Conservation (phyloP, 176 grass and related monocot genomes). For the Panicum miliaceum region DNA sequence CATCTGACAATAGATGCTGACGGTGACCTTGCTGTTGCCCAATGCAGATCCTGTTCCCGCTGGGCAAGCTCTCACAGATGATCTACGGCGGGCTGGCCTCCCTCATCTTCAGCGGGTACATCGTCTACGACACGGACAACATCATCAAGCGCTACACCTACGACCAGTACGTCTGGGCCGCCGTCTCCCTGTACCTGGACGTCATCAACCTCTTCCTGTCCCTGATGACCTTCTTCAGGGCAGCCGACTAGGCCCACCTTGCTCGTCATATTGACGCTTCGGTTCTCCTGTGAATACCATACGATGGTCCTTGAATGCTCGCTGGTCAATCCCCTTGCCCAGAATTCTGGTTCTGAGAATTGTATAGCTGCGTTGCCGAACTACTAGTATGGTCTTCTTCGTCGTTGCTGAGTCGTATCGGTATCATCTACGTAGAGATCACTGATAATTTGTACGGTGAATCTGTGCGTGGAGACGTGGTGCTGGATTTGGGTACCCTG, state of each 20-base stretch:
- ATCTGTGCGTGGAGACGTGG: not conserved
- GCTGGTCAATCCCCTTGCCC: not conserved
- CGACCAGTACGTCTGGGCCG: constrained; percentile 85
- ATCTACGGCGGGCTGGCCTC: constrained; percentile 76
- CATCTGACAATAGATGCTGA: not conserved
- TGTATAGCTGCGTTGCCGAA: constrained; percentile 28
- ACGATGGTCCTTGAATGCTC: not conserved
- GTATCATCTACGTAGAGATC: not conserved
- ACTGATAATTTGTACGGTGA: not conserved
- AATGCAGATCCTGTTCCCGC: constrained; percentile 74
- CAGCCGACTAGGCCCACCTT: constrained; percentile 53
- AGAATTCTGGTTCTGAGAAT: not conserved
- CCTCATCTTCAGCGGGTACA: constrained; percentile 79
- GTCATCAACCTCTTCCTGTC: constrained; percentile 86
- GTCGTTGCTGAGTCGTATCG: not conserved
- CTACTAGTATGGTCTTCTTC: not conserved
- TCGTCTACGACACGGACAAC: constrained; percentile 93
- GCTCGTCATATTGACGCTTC: not conserved
- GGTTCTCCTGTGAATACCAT: constrained; percentile 4
- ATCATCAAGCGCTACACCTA: constrained; percentile 85
- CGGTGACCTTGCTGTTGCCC: not conserved
- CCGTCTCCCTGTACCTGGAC: constrained; percentile 74
- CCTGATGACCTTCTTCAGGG: constrained; percentile 73
- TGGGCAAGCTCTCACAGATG: constrained; percentile 85
- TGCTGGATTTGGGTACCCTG: constrained; percentile 1